Evolutionary conservation across 2,329 filamentous ascomycete species (phyloP), one percentile per base, ranked within the genome.

Genomic region (Cytospora piceae): DNA sequence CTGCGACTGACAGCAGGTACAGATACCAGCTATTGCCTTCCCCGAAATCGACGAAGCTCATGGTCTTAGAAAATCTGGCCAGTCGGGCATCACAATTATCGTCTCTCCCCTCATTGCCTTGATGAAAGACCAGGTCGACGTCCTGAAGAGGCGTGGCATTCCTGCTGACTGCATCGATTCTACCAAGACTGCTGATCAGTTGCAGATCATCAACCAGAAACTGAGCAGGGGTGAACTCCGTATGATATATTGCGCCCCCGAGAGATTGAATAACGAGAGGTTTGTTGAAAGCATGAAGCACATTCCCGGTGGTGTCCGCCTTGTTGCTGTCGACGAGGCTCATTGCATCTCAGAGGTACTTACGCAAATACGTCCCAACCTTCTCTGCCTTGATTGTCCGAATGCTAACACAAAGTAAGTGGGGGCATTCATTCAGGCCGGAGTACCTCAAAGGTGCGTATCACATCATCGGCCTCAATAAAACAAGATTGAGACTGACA

Each of bases 51-150:
- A 84, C 39, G 66, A 70, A 1, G 63, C 70, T 20, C 73, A 68
- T 5, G 73, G 72, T 1, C 68, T 68, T 2, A 69, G 74, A 52
- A 70, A 70, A 0, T 60, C 71, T 0, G 73, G 72, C 2, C 76
- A 78, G 22, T 73, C 76, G 14, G 86, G 83, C 7, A 80, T 86
- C 67, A 86, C 83, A 1, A 78, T 87, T 7, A 82, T 87, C 3
- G 82, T 86, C 2, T 87, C 83, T 0, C 84, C 84, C 0, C 73
- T 87, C 3, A 83, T 87, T 60, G 83, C 83, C 2, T 71, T 87
- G 61, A 87, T 87, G 84, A 87, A 87, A 70, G 85, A 87, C 67
- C 85, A 88, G 69, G 83, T 86, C 0, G 85, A 87, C 68, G 80
- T 81, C 1, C 75, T 88, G 24, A 75, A 79, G 56, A 77, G 77